Evolutionary conservation across 2,329 filamentous ascomycete species (phyloP), one percentile per base, ranked within the genome.

Genomic region (Aspergillus pseudonomiae): DNA sequence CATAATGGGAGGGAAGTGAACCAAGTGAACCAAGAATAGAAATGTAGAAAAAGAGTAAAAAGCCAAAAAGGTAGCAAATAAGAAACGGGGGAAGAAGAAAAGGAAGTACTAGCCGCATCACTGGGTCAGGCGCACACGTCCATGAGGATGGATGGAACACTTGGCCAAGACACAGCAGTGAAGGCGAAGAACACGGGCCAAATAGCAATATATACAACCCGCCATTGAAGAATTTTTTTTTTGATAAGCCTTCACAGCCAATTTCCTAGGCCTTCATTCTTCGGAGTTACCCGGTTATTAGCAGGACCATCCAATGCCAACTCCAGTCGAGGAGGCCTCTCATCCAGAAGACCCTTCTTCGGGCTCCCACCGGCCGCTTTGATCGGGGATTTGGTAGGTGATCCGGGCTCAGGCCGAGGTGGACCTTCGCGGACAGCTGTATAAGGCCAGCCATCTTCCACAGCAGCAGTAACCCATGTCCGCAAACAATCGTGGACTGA

Each of bases 401-500:
- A 78, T 9, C 72, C 70, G n/a, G 73, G 67, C 36, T 78, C 79
- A 16, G 67, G 65, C 46, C 78, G 74, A 50, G 80, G 77, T 10
- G 80, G 80, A 4, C 82, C 81, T 57, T 83, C 80, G 59, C 94
- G 85, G 28, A 98, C 94, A 72, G 91, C 89, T 59, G 86, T 85
- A 50, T 93, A 90, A 57, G 93, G 88, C 94, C 95, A 99, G 53
- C 88, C 91, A 77, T 99, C 95, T 65, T 94, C 93, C 32, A 84
- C 85, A 0, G 93, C 94, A 0, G 94, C 95, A 0, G 89, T 90
- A 21, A 97, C 91, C 94, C 94, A 99, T 7, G 91, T 94, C 60
- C 91, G 88, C 67, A 98, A 83, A 2, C 90, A 93, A 70, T 94
- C 92, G 75, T 99, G 95, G 4, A 99, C 91, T 56, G 91, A 89